A percentile compares a stretch with the other conserved stretches of the same genome.
These are phyloP conservation scores for Discostella stelligera DNA, from an alignment of 352 stramenopile genomes.

Conservation along the genomic window DNA sequence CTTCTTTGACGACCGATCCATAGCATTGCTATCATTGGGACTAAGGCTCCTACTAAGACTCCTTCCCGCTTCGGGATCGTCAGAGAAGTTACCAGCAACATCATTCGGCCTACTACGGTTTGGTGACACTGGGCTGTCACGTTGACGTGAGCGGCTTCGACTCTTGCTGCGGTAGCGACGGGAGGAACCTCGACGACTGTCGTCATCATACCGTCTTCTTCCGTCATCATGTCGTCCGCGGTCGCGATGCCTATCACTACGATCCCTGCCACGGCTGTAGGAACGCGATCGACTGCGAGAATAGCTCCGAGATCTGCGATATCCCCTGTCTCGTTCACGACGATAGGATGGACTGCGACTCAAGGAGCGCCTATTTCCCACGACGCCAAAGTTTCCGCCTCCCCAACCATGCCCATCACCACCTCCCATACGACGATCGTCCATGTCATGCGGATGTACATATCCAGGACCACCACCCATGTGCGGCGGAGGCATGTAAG, in stretches of 20 bases:
- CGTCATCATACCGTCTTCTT: conserved; percentile 34
- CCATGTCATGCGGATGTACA: conserved; percentile 34
- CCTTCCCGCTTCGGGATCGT: conserved; percentile 23
- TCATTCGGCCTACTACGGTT: conserved; percentile 23
- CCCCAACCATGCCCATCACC: conserved; percentile 22
- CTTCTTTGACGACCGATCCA: conserved; percentile 45
- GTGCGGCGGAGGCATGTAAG: conserved; percentile 24
- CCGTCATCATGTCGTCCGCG: conserved; percentile 19
- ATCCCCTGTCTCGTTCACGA: conserved; percentile 35
- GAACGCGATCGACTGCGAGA: conserved; percentile 53
- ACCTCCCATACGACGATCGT: conserved; percentile 37
- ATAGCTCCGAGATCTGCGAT: conserved; percentile 38
- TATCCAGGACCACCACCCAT: conserved; percentile 42
- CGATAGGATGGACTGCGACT: conserved; percentile 54
- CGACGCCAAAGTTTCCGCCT: conserved; percentile 4
- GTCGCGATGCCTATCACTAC: conserved; percentile 25
- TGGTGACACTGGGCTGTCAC: conserved; percentile 23
- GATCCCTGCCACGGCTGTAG: conserved; percentile 44
- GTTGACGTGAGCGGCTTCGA: conserved; percentile 32
- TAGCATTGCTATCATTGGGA: conserved; percentile 31
- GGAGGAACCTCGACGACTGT: conserved; percentile 37
- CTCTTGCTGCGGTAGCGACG: conserved; percentile 41
- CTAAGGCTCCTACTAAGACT: conserved; percentile 43
- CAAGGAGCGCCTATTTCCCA: conserved; percentile 35
- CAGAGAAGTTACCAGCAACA: conserved; percentile 30